phyloP scores from a whole-genome alignment of 257 asterid species.

The Voacanga thouarsii region DNA sequence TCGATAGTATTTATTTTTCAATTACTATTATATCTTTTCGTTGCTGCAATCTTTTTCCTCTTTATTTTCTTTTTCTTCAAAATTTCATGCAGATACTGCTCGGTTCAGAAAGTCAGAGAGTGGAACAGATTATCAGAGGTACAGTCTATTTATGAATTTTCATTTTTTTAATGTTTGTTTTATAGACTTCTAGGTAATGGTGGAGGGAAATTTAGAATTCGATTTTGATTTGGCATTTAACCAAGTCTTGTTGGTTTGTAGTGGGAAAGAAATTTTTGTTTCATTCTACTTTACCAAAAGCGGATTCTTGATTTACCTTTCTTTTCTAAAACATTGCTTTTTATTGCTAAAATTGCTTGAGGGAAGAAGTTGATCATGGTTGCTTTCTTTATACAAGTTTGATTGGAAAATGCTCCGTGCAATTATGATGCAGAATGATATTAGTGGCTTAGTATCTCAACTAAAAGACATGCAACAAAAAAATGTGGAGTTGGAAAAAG shows the following conservation, averaged over 20 bases:
- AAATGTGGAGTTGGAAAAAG: conserved; percentile 65
- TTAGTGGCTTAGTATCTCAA: conserved; percentile 81
- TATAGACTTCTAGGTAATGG: background rate
- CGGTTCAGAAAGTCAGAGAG: conserved; percentile 73
- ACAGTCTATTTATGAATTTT: background rate
- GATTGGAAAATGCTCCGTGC: background rate
- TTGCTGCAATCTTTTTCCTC: background rate
- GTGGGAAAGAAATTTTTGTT: background rate
- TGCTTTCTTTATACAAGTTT: background rate
- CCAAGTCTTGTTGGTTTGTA: background rate
- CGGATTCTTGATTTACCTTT: background rate
- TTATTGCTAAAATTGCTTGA: background rate
- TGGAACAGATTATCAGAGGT: conserved; percentile 82
- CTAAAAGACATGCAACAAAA: conserved; percentile 61
- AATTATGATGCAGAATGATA: conserved; percentile 62
- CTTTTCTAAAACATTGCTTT: background rate
- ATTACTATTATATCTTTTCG: background rate
- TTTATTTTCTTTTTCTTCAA: background rate
- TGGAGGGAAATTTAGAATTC: background rate
- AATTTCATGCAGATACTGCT: conserved; percentile 40
- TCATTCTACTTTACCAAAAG: background rate
- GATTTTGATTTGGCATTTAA: background rate
- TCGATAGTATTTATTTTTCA: conserved; percentile 26
- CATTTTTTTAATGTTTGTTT: background rate
- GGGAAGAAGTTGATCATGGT: background rate